These are phyloP conservation scores for Cyberlindnera japonica DNA, from an alignment of 805 yeast species.

Conservation along the genomic window DNA sequence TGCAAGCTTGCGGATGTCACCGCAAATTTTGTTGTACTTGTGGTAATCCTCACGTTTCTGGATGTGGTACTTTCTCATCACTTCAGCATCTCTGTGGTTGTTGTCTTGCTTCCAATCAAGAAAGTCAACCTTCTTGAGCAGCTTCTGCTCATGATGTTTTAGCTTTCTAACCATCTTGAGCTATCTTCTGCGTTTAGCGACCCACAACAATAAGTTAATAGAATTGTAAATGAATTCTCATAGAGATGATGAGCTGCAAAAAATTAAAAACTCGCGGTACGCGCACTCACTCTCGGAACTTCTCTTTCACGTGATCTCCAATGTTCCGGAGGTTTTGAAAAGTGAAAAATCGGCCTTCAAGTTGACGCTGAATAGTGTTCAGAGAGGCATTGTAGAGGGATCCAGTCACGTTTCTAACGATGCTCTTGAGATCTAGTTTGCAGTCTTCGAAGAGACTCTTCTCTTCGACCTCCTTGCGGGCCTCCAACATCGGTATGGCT, in stretches of 20 bases:
- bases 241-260: background rate
- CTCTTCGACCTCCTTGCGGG: constrained; percentile 28
- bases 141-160: constrained; percentile 93
- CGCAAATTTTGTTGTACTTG: constrained; percentile 89
- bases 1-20: constrained; percentile 84
- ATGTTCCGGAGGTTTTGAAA: too few relatives aligned
- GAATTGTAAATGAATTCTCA: too few relatives aligned
- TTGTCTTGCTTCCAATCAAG: constrained; percentile 97
- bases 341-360: constrained; percentile 5
- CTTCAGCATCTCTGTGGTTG: constrained; percentile 93
- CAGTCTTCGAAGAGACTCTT: constrained; percentile 30
- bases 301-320: too few relatives aligned
- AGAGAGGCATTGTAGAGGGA: background rate
- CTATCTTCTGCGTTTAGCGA: too few relatives aligned
- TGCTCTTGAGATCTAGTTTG: constrained; percentile 11
- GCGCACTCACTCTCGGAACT: constrained; percentile 1
- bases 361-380: background rate
- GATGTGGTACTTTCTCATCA: constrained; percentile 90
- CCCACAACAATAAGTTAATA: too few relatives aligned
- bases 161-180: constrained; percentile 72
- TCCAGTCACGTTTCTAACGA: background rate
- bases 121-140: constrained; percentile 92
- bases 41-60: constrained; percentile 95
- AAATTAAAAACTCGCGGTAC: background rate
- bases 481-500: constrained; percentile 74